phyloP scores from a whole-genome alignment of 768 basidiomycete genomes.

The Mycena vulgaris region DNA sequence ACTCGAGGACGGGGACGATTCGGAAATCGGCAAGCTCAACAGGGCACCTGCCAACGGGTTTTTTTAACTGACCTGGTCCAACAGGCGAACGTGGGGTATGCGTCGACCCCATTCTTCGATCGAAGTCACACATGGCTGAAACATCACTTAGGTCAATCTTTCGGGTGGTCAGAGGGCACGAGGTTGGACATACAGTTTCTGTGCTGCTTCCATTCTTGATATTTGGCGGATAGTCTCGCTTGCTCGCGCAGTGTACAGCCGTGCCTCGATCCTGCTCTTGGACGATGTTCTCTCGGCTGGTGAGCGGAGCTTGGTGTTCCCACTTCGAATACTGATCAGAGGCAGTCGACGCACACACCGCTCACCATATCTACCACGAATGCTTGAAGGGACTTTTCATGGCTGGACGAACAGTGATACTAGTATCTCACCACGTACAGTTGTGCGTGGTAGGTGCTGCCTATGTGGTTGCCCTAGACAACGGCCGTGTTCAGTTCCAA shows the following conservation, averaged over 20 bases:
- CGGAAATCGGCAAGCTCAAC: constrained; percentile 61
- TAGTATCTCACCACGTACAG: constrained; percentile 96
- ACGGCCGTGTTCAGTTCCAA: constrained; percentile 81
- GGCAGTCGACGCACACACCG: constrained; percentile 93
- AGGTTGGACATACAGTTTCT: constrained; percentile 42
- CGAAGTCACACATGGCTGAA: constrained; percentile 12
- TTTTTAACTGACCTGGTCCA: too few species aligned
- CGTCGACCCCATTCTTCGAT: constrained; percentile 41
- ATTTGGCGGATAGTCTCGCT: constrained; percentile 66
- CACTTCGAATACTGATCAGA: too few species aligned
- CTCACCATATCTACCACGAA: constrained; percentile 87
- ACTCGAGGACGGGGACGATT: constrained; percentile 72
- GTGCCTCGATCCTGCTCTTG: constrained; percentile 84
- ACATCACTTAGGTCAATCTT: constrained; percentile 55
- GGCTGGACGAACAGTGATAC: constrained; percentile 85
- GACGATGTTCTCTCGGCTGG: constrained; percentile 84
- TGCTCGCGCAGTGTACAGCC: constrained; percentile 92
- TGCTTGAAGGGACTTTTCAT: constrained; percentile 90
- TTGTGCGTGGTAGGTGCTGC: constrained; percentile 84
- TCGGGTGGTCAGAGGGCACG: constrained; percentile 70
- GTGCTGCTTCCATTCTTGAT: constrained; percentile 37
- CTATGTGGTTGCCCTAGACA: constrained; percentile 88
- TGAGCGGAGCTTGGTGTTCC: constrained; percentile 35
- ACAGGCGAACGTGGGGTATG: constrained; percentile 42
- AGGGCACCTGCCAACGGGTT: too few species aligned